phyloP scores from a whole-genome alignment of 768 basidiomycete species.

The Chlorophyllum brunneum region DNA sequence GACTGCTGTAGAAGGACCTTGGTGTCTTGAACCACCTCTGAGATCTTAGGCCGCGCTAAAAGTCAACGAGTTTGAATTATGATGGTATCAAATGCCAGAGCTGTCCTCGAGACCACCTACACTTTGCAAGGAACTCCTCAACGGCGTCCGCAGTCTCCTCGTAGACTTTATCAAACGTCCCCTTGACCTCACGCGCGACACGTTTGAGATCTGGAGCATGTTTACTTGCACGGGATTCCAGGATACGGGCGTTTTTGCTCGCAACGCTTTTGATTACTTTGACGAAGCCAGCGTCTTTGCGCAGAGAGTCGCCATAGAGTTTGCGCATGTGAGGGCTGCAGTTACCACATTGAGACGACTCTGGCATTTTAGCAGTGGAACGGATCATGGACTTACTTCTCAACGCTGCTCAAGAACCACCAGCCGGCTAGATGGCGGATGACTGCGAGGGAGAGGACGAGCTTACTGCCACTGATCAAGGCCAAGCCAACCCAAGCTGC shows the following conservation, averaged over 20 bases:
- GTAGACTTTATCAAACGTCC: constrained; percentile 93
- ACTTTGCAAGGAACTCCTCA: constrained; percentile 90
- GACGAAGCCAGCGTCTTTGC: constrained; percentile 95
- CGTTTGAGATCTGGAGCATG: constrained; percentile 82
- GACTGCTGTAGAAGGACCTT: constrained; percentile 89
- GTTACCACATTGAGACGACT: background rate
- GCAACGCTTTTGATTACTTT: constrained; percentile 97
- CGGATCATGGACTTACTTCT: constrained; percentile 60
- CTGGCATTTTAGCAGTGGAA: background rate
- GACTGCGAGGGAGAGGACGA: constrained; percentile 83
- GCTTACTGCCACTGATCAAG: constrained; percentile 87
- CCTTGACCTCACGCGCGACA: constrained; percentile 83
- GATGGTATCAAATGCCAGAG: constrained; percentile 12
- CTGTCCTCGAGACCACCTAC: constrained; percentile 43
- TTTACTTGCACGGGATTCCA: constrained; percentile 73
- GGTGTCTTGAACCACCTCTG: constrained; percentile 90
- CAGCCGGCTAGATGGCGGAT: constrained; percentile 84
- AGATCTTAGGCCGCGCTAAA: constrained; percentile 81
- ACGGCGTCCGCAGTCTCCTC: constrained; percentile 91
- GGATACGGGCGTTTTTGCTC: constrained; percentile 69
- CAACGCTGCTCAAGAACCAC: constrained; percentile 94
- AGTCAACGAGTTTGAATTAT: constrained; percentile 1
- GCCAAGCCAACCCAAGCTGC: constrained; percentile 94
- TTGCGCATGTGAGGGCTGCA: constrained; percentile 96
- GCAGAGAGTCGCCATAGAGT: constrained; percentile 88